Evolutionary conservation across 495 filamentous ascomycete genomes (phyloP), one percentile per base, ranked within the genome.

Genomic region (Daldinia loculata): DNA sequence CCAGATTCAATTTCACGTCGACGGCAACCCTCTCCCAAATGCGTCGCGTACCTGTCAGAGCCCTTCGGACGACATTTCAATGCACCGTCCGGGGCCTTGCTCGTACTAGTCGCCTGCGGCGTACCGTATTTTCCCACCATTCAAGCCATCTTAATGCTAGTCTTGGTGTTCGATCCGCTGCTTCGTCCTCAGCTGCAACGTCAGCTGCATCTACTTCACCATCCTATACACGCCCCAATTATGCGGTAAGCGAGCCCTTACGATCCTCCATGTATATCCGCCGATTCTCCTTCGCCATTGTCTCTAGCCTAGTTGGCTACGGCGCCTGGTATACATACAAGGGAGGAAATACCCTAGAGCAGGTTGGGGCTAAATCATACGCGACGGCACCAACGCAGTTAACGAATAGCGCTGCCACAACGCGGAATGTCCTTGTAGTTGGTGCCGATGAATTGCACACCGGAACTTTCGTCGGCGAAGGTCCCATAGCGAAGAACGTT

Each of bases 371-470:
- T 64, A 72, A 77, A 55, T 67, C 66, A 65, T 72, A 75, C 61
- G 69, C 72, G 67, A 78, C 67, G 38, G 68, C 73, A 14, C 60
- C 76, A 17, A 75, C 74, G 66, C 71, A 75, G 70, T 78, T 71
- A 17, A 41, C 75, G 30, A 70, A 69, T 17, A 61, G 60, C 30
- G 72, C 74, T 19, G 58, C 56, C 2, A 78, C 76, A 30, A 83
- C 81, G 27, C 77, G 82, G 26, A 79, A 84, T 60, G 87, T 91
- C 24, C 82, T 97, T 48, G 84, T 95, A 22, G 91, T 98, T 48
- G 92, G 92, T 60, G 88, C 92, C 75, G 92, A 95, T 74, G 87
- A 92, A 77, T 86, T 97, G 39, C 96, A 93, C 71, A 93, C 92
- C 14, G 90, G 90, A 17, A 90, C 91, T 0, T 86, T 94, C 26